These are phyloP conservation scores for Castanospermum australe DNA, from an alignment of 306 rosid genomes.

Conservation along the genomic window DNA sequence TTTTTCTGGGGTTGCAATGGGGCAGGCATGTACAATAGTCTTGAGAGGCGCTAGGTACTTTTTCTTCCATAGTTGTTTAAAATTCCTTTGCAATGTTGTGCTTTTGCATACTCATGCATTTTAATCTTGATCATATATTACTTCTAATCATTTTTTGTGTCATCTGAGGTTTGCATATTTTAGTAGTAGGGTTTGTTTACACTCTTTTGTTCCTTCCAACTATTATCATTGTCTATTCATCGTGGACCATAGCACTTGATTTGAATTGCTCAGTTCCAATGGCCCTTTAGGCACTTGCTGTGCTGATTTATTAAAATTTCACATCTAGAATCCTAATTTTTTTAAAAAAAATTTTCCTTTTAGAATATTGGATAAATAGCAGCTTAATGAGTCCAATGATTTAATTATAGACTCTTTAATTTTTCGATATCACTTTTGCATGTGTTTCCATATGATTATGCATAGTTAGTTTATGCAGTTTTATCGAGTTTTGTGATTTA, in stretches of 20 bases:
- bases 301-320: neutral
- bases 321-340: neutral
- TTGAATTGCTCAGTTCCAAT: neutral
- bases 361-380: neutral
- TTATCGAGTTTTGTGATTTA: neutral
- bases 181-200: neutral
- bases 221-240: neutral
- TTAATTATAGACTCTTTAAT: neutral
- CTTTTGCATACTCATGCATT: neutral
- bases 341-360: neutral
- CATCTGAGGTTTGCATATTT: neutral
- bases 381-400: neutral
- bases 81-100: neutral
- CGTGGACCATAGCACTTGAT: neutral
- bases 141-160: neutral
- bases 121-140: neutral
- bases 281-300: neutral
- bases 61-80: neutral
- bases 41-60: conserved; percentile 92
- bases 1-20: conserved; percentile 94
- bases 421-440: neutral
- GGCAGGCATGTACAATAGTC: conserved; percentile 93
- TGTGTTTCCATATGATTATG: neutral
- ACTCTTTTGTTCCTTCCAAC: neutral
- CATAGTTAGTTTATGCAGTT: neutral